These are phyloP conservation scores for Chrysanthemum makinoi DNA, from an alignment of 129 eudicot genomes.

Conservation along the genomic window DNA sequence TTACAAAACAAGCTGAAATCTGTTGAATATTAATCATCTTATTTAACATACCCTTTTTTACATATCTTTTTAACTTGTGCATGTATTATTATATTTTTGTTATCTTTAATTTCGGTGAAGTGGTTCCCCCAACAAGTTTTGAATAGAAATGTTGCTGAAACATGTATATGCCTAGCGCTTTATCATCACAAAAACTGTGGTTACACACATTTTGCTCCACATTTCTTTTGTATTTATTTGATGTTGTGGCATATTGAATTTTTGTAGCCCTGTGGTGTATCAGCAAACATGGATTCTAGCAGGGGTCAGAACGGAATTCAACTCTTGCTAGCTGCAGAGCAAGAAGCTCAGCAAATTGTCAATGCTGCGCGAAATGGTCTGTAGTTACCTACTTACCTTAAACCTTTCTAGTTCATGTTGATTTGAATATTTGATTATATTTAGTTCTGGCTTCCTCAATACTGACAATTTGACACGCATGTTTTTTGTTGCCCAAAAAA, in stretches of 20 bases:
- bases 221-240: background rate
- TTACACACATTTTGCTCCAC: background rate
- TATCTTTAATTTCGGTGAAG: background rate
- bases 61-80: background rate
- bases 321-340: conserved; percentile 80
- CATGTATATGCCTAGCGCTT: too few species aligned
- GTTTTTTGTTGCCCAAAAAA: background rate
- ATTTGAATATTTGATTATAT: background rate
- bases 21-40: background rate
- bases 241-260: conserved; percentile 11
- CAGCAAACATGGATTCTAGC: conserved; percentile 53
- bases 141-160: too few species aligned
- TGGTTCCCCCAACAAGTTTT: too few species aligned
- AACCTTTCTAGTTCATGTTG: background rate
- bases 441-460: background rate
- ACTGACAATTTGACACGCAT: background rate
- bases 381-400: background rate
- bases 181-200: background rate
- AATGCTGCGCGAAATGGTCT: conserved; percentile 72
- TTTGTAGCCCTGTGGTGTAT: conserved; percentile 17
- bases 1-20: background rate
- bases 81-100: background rate
- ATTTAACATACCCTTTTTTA: background rate
- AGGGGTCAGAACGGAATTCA: conserved; percentile 92
- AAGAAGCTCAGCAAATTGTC: conserved; percentile 93